Evolutionary conservation across 2,329 filamentous ascomycete genomes (phyloP).

Genomic region (Fusarium mundagurra): DNA sequence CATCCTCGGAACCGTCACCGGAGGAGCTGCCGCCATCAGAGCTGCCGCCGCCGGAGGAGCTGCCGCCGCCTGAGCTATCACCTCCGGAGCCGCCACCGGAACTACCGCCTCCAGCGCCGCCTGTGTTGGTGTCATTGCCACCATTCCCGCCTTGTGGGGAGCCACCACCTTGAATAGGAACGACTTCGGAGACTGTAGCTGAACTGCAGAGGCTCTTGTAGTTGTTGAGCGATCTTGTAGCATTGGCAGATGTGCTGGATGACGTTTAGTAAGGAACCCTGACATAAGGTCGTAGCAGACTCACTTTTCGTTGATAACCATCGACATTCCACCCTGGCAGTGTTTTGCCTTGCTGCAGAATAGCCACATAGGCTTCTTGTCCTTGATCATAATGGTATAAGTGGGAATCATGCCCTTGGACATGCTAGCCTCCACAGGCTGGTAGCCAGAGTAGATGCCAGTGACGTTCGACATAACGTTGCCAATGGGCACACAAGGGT

Average conservation of each 20-base stretch:
- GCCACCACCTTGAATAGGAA: conserved; percentile 37
- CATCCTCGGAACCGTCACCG: not conserved
- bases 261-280: conserved; percentile 1
- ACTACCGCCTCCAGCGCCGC: not conserved
- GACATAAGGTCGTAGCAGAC: conserved; percentile 41
- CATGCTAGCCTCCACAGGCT: conserved; percentile 66
- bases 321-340: conserved; percentile 79
- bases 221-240: conserved; percentile 59
- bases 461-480: conserved; percentile 60
- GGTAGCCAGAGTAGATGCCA: conserved; percentile 75
- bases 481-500: conserved; percentile 72
- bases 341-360: conserved; percentile 81
- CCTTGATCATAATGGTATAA: conserved; percentile 76
- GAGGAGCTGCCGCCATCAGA: not conserved
- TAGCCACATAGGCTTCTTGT: conserved; percentile 78
- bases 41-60: not conserved
- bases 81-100: not conserved
- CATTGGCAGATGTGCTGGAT: conserved; percentile 59
- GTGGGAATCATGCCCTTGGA: conserved; percentile 66
- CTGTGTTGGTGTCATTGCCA: conserved; percentile 2
- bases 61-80: not conserved
- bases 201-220: conserved; percentile 56
- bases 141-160: conserved; percentile 34
- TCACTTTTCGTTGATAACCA: conserved; percentile 80
- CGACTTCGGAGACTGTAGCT: conserved; percentile 42